These are phyloP conservation scores for Leccinellum luteum DNA, from an alignment of 768 basidiomycete genomes.

Conservation along the genomic window DNA sequence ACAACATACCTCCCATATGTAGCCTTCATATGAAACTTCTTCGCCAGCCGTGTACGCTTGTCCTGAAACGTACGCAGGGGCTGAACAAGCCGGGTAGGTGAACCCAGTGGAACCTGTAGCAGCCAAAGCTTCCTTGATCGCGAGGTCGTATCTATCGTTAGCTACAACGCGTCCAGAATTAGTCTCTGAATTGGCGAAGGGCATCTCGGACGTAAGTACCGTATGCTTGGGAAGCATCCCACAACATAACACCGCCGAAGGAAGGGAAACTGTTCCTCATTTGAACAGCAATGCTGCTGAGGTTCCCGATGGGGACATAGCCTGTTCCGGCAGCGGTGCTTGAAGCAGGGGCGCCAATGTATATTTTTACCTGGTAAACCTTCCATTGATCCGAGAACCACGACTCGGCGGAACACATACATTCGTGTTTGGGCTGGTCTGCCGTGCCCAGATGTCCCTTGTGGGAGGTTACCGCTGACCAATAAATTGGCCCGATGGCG, in stretches of 20 bases:
- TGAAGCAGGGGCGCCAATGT: conserved; percentile 42
- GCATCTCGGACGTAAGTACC: conserved; percentile 12
- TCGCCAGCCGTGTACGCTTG: conserved; percentile 49
- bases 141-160: conserved; percentile 57
- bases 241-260: conserved; percentile 45
- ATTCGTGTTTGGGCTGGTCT: conserved; percentile 40
- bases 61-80: conserved; percentile 50
- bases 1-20: conserved; percentile 57
- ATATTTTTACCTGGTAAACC: conserved; percentile 36
- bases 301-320: conserved; percentile 31
- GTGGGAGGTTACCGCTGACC: conserved; percentile 9
- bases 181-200: background rate
- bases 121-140: conserved; percentile 56
- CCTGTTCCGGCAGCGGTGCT: conserved; percentile 42
- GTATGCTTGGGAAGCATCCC: conserved; percentile 44
- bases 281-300: conserved; percentile 32
- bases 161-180: conserved; percentile 28
- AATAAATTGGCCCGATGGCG: background rate
- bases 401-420: conserved; percentile 22
- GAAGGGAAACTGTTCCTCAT: conserved; percentile 40
- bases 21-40: conserved; percentile 54
- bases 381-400: background rate
- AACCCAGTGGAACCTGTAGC: conserved; percentile 70
- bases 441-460: conserved; percentile 47
- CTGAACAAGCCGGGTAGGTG: conserved; percentile 59